These are phyloP conservation scores for Thymus quinquecostatus DNA, from an alignment of 257 asterid genomes.

Conservation along the genomic window DNA sequence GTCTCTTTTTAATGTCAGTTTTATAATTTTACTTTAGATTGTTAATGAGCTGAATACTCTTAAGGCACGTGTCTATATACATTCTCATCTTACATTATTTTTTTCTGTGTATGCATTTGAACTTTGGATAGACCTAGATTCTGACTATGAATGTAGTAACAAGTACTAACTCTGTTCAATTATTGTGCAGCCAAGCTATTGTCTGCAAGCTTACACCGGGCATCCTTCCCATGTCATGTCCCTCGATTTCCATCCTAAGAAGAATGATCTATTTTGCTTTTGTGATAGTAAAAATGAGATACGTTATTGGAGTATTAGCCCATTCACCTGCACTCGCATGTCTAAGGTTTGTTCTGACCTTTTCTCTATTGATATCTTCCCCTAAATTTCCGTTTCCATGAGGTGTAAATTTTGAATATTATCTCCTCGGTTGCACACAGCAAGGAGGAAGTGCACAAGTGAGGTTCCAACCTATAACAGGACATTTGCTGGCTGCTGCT, in stretches of 20 bases:
- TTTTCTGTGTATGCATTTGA: neutral
- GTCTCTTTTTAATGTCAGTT: slow-evolving; percentile 5
- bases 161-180: slow-evolving; percentile 28
- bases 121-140: slow-evolving; percentile 6
- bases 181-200: slow-evolving; percentile 82
- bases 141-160: slow-evolving; percentile 4
- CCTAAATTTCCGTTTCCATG: neutral
- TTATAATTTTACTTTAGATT: slow-evolving; percentile 4
- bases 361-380: slow-evolving; percentile 9
- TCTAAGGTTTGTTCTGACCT: slow-evolving; percentile 60
- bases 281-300: slow-evolving; percentile 82
- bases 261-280: slow-evolving; percentile 91
- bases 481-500: slow-evolving; percentile 91
- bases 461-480: slow-evolving; percentile 88
- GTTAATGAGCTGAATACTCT: slow-evolving; percentile 14
- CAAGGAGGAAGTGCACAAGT: slow-evolving; percentile 98
- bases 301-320: slow-evolving; percentile 72
- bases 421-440: slow-evolving; percentile 40
- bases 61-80: neutral
- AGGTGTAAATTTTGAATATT: slow-evolving; percentile 15
- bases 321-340: slow-evolving; percentile 67
- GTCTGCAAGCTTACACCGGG: slow-evolving; percentile 76
- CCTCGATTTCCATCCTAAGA: slow-evolving; percentile 92
- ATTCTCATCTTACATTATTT: neutral
- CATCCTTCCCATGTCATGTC: slow-evolving; percentile 84